These are phyloP conservation scores for Phytopythium ostracodes DNA, from an alignment of 352 stramenopile genomes.

Conservation along the genomic window DNA sequence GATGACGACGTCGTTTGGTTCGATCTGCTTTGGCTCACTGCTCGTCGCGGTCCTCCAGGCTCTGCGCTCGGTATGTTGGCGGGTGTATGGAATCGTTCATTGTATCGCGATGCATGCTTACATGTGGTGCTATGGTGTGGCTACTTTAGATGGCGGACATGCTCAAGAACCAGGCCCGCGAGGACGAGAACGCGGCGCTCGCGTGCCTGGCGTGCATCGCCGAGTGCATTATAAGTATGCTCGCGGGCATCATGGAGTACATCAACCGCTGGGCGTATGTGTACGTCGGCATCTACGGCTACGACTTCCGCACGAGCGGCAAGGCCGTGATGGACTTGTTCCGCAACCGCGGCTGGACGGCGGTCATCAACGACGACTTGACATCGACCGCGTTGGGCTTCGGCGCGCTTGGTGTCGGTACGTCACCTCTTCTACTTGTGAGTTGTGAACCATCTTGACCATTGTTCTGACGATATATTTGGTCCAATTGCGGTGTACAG, in stretches of 20 bases:
- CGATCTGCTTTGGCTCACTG: constrained; percentile 82
- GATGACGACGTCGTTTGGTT: constrained; percentile 76
- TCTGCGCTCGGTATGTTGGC: constrained; percentile 46
- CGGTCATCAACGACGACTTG: constrained; percentile 89
- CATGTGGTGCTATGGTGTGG: background rate
- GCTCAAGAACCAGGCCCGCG: constrained; percentile 57
- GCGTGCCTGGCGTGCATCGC: constrained; percentile 84
- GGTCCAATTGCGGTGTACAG: background rate
- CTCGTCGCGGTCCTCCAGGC: constrained; percentile 86
- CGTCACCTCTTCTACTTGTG: background rate
- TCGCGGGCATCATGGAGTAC: constrained; percentile 87
- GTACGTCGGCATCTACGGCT: constrained; percentile 89
- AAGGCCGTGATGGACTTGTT: constrained; percentile 89
- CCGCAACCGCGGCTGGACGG: constrained; percentile 80
- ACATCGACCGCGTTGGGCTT: constrained; percentile 79
- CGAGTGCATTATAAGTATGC: constrained; percentile 81
- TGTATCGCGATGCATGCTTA: background rate
- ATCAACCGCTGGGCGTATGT: constrained; percentile 90
- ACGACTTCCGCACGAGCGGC: constrained; percentile 78
- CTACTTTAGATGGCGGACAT: constrained; percentile 50
- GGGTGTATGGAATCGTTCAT: background rate
- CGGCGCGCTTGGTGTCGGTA: constrained; percentile 67
- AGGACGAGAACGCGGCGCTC: constrained; percentile 72
- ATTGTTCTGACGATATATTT: background rate
- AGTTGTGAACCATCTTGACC: background rate